Conservation (phyloP, 768 basidiomycete genomes). For the Agrocybe praecox region DNA sequence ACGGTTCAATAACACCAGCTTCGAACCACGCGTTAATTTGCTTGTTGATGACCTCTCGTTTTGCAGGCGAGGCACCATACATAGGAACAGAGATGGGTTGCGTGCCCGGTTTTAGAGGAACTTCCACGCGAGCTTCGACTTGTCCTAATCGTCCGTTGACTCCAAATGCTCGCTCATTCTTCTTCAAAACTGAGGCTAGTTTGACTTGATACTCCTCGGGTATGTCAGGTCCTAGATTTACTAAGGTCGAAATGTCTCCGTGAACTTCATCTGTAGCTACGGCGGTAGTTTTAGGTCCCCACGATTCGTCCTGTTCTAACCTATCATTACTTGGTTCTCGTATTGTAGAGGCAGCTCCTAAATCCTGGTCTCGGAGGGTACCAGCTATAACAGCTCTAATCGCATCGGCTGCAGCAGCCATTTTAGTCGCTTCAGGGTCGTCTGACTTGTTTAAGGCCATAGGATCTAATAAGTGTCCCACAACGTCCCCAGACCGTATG, state of each 20-base stretch:
- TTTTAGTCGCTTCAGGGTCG: background rate
- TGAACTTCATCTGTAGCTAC: too few relatives aligned
- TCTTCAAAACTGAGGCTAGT: too few relatives aligned
- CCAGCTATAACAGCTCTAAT: constrained; percentile 1
- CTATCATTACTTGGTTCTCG: background rate
- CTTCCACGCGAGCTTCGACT: background rate
- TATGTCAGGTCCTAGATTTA: constrained; percentile 7
- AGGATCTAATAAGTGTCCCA: constrained; percentile 8
- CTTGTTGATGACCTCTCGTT: too few relatives aligned
- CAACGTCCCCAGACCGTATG: constrained; percentile 11
- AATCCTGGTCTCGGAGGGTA: constrained; percentile 2
- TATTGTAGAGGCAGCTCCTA: background rate
- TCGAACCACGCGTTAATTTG: constrained; percentile 32
- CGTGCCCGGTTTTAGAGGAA: constrained; percentile 16
- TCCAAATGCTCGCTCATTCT: too few relatives aligned
- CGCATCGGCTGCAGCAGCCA: constrained; percentile 3
- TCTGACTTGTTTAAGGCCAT: background rate
- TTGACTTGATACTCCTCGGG: background rate
- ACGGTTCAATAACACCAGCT: constrained; percentile 40
- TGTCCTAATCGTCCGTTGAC: too few relatives aligned
- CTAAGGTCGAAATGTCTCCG: background rate
- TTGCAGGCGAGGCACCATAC: constrained; percentile 24
- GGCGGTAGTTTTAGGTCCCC: constrained; percentile 9
- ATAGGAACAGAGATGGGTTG: constrained; percentile 28
- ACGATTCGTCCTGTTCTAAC: constrained; percentile 5